Conservation (phyloP, 495 filamentous ascomycete species). For the Sphaerosporella brunnea region DNA sequence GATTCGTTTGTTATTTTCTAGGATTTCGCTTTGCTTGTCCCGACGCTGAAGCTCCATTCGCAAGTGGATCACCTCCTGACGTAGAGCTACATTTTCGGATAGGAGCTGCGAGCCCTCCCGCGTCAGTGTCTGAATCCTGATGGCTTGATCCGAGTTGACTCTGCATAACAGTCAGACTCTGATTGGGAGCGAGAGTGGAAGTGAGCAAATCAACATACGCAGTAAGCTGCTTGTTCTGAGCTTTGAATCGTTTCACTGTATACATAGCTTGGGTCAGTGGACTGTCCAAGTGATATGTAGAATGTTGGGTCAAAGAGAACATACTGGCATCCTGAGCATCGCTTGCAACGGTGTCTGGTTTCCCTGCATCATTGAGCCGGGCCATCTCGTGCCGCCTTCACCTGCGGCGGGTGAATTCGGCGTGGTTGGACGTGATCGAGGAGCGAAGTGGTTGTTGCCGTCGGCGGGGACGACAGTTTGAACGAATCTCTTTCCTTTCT, state of each 20-base stretch:
- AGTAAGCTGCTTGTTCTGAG: background rate
- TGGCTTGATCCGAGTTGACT: conserved; percentile 75
- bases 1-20: conserved; percentile 43
- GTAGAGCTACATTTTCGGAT: conserved; percentile 70
- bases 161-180: too few relatives aligned
- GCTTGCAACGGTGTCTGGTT: conserved; percentile 15
- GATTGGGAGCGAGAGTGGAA: too few relatives aligned
- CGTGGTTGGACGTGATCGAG: background rate
- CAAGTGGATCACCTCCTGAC: conserved; percentile 57
- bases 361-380: conserved; percentile 65
- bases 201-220: too few relatives aligned
- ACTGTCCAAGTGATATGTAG: too few relatives aligned
- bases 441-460: too few relatives aligned
- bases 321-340: background rate
- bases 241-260: background rate
- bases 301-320: background rate
- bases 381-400: conserved; percentile 46
- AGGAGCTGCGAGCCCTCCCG: conserved; percentile 66
- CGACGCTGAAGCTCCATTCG: conserved; percentile 46
- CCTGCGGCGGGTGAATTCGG: background rate
- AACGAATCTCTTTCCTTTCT: too few relatives aligned
- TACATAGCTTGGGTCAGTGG: too few relatives aligned
- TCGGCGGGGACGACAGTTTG: too few relatives aligned
- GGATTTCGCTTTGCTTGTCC: conserved; percentile 29
- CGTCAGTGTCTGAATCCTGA: conserved; percentile 75